A percentile compares a stretch with the other conserved stretches of the same genome.
phyloP scores from a whole-genome alignment of 169 alveolate genomes.

The Plasmodium ovale region DNA sequence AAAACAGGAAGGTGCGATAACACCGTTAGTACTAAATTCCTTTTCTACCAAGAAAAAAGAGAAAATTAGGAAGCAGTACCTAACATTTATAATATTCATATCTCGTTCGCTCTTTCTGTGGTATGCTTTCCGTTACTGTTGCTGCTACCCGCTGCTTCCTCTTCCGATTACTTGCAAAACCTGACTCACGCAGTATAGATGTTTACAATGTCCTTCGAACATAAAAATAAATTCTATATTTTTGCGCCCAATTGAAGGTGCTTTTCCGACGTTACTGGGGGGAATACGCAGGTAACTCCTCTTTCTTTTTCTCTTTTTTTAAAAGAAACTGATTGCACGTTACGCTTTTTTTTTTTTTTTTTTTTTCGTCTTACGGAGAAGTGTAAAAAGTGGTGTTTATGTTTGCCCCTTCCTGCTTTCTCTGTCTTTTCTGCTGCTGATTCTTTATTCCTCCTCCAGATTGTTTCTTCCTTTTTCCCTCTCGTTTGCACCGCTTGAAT shows the following conservation, averaged over 20 bases:
- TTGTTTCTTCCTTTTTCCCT: too few species aligned
- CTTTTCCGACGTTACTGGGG: background rate
- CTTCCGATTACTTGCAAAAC: too few species aligned
- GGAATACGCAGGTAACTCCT: background rate
- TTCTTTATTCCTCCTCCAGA: too few species aligned
- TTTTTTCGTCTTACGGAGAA: too few species aligned
- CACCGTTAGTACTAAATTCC: conserved; percentile 5
- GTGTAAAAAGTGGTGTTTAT: too few species aligned
- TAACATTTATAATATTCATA: conserved; percentile 39
- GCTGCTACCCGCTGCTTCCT: too few species aligned
- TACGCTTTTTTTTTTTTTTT: too few species aligned
- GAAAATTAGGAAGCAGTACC: conserved; percentile 31
- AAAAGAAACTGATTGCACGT: background rate
- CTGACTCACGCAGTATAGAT: background rate
- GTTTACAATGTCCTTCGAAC: background rate
- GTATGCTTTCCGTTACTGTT: too few species aligned
- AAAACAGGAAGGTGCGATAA: background rate
- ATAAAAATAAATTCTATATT: conserved; percentile 3
- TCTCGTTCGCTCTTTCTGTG: conserved; percentile 1
- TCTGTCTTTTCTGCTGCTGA: too few species aligned
- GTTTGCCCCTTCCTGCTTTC: too few species aligned
- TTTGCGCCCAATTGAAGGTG: too few species aligned
- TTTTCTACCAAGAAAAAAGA: conserved; percentile 40
- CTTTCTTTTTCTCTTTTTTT: background rate
- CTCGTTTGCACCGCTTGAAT: too few species aligned